Conservation (phyloP, 352 stramenopile species). For the Aphanomyces invadans region DNA sequence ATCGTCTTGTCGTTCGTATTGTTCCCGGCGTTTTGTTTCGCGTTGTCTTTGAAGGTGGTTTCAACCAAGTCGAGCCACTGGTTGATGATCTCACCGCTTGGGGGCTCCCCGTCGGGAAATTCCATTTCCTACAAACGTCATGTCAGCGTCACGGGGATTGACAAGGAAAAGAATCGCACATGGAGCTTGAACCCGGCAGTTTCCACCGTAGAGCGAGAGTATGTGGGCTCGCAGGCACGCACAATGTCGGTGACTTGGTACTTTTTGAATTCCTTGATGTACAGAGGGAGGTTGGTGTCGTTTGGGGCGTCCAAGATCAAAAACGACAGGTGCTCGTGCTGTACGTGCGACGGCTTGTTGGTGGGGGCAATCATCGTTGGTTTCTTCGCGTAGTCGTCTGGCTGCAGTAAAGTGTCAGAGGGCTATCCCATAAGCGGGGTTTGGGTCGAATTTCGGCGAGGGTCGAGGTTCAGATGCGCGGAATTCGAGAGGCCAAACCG, state of each 20-base stretch:
- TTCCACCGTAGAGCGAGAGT: constrained; percentile 86
- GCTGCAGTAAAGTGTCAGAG: constrained; percentile 4
- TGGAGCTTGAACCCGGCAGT: constrained; percentile 87
- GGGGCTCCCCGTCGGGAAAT: constrained; percentile 94
- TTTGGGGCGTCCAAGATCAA: constrained; percentile 98
- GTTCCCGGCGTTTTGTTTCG: constrained; percentile 32
- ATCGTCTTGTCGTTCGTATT: constrained; percentile 64
- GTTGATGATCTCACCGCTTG: constrained; percentile 88
- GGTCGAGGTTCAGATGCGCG: neutral
- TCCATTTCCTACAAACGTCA: constrained; percentile 86
- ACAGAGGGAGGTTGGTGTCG: constrained; percentile 94
- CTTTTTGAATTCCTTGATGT: constrained; percentile 95
- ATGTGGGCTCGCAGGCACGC: constrained; percentile 94
- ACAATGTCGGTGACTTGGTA: constrained; percentile 94
- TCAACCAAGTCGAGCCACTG: constrained; percentile 94
- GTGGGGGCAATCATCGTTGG: constrained; percentile 81
- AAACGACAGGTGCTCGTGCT: constrained; percentile 90
- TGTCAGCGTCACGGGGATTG: neutral
- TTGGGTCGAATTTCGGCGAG: constrained; percentile 13
- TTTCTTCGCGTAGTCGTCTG: constrained; percentile 19
- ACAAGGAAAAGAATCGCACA: neutral
- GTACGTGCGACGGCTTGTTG: constrained; percentile 82
- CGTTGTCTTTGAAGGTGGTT: constrained; percentile 88
- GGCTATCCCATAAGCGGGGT: constrained; percentile 24
- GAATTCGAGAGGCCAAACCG: constrained; percentile 18